These are phyloP conservation scores for Talaromyces sp. DNA, from an alignment of 2,329 filamentous ascomycete species.

Conservation along the genomic window DNA sequence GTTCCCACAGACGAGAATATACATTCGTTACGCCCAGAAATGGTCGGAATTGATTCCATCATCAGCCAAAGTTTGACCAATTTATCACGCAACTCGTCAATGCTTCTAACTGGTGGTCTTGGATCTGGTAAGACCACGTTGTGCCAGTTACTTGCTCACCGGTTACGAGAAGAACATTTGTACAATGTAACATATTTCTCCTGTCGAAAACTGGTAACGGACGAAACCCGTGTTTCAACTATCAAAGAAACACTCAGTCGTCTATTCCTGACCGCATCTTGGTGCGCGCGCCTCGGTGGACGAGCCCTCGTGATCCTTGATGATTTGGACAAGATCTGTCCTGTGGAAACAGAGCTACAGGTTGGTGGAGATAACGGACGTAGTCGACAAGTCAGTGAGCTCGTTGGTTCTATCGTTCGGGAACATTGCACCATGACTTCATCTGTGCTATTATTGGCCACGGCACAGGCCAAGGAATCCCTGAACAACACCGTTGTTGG, in stretches of 20 bases:
- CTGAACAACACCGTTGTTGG: constrained; percentile 87
- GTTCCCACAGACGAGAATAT: constrained; percentile 51
- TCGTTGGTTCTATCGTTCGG: constrained; percentile 73
- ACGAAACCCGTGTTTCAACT: constrained; percentile 82
- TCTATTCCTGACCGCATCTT: constrained; percentile 82
- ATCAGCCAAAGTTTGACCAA: constrained; percentile 70
- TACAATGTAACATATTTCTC: constrained; percentile 84
- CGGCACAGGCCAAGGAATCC: constrained; percentile 87
- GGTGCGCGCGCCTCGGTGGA: constrained; percentile 84
- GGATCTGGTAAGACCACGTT: constrained; percentile 87
- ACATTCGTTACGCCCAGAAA: constrained; percentile 48
- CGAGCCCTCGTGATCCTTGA: constrained; percentile 82
- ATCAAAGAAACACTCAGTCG: constrained; percentile 85
- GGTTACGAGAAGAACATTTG: constrained; percentile 65
- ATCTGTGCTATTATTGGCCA: constrained; percentile 81
- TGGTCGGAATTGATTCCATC: constrained; percentile 81
- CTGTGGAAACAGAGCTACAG: constrained; percentile 88
- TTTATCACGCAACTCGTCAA: constrained; percentile 79
- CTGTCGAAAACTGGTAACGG: constrained; percentile 80
- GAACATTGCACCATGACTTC: constrained; percentile 79
- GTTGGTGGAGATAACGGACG: constrained; percentile 90
- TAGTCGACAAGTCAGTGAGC: constrained; percentile 87
- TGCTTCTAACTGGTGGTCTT: constrained; percentile 81
- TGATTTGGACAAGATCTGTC: constrained; percentile 88
- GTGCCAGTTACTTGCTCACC: constrained; percentile 69